Base-by-base conservation (phyloP, 805 yeast genomes). In the Kodamaea neixiangensis region DNA sequence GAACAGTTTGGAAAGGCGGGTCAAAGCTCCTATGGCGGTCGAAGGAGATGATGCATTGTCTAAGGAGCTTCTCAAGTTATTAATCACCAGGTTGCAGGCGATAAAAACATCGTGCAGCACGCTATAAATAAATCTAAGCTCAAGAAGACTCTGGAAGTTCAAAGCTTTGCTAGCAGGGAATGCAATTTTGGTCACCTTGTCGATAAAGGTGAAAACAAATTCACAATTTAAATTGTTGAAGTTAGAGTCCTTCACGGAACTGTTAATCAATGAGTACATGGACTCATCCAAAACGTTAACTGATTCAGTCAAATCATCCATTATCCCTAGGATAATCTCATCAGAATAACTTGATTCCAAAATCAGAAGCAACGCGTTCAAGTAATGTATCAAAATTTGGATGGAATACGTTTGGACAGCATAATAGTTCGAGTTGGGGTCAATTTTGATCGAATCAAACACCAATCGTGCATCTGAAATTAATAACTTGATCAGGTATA, bases 331-430 rank as follows among this genome's bases (percentile, higher is more conserved):
- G 2, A 41, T 14, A 6, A 25, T n/a, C 19, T 15, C 21, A 17
- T 37, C 19, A 5, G 41, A 37, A 37, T 37, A 37, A 19, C 15
- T 41, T 14, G 39, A 34, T 29, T 48, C 51, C 31, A 41, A 48
- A 21, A 37, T n/a, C 40, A 13, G 17, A 14, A 48, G 29, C 11
- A 42, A 15, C 2, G 17, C 22, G 10, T 22, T 37, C 29, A 48
- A 37, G 43, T 34, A 42, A 10, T 44, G 15, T 9, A 43, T 21
- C 7, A 48, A 44, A 11, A 37, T 37, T 17, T 41, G 44, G 10
- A 40, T 17, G 11, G 44, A 6, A 14, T 39, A 22, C 7, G 18
- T 21, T 21, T 37, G 43, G 15, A 21, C 19, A 6, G 43, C 14
- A 18, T 37, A 37, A 5, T 9, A 15, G n/a, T 35, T 21, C 6